Percentiles rank a stretch among this genome's conserved stretches.
Evolutionary conservation across 192 early-diverging fungal species (phyloP).

Genomic region (Backusella morwellensis): DNA sequence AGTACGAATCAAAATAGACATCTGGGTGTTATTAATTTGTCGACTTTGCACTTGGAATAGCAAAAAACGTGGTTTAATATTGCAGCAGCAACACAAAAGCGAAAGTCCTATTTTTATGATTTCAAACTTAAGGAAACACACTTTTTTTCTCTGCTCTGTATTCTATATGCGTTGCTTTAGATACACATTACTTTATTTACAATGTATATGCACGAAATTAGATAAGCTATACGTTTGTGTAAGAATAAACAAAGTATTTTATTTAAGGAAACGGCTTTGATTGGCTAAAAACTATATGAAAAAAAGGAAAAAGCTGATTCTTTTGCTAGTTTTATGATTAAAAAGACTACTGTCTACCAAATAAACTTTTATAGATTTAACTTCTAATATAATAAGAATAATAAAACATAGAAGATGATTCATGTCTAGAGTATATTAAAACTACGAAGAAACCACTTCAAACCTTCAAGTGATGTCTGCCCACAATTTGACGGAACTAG

Average conservation of each 20-base stretch:
- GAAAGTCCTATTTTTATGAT: not conserved
- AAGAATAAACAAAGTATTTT: not conserved
- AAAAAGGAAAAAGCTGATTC: not conserved
- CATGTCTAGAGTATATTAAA: not conserved
- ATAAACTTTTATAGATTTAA: not conserved
- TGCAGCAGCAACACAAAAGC: not conserved
- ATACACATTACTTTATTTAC: not conserved
- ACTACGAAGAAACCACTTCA: not conserved
- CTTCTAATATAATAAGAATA: not conserved
- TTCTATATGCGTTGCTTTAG: not conserved
- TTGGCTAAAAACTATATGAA: not conserved
- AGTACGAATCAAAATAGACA: not conserved
- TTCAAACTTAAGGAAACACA: not conserved
- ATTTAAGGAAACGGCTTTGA: not conserved
- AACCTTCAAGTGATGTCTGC: not conserved
- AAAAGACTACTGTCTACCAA: not conserved
- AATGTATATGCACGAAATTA: not conserved
- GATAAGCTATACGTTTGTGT: not conserved
- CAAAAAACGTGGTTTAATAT: not conserved
- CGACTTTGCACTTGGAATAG: not conserved
- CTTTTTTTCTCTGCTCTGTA: not conserved
- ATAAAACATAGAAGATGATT: not conserved
- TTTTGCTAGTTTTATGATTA: not conserved
- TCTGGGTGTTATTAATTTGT: not conserved
- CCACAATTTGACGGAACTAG: not conserved